Evolutionary conservation across 179 eudicot genomes (phyloP).

Genomic region (Amaranthus tricolor): DNA sequence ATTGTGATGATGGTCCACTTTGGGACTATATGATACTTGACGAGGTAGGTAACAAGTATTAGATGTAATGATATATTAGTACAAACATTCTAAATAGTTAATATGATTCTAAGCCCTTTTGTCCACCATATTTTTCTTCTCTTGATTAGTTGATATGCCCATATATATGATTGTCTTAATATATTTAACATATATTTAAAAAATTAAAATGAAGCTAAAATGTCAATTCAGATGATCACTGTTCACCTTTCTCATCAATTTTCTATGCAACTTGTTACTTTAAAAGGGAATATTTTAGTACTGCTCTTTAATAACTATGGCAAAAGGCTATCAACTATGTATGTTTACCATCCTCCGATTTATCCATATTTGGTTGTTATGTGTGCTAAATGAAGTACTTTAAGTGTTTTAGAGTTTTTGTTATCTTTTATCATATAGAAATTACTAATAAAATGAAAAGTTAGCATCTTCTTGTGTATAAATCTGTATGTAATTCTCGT

Average conservation of each 20-base stretch:
- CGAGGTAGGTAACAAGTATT: conserved; percentile 50
- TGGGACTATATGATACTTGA: conserved; percentile 99
- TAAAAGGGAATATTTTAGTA: not conserved
- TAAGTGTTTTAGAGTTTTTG: not conserved
- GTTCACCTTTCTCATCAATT: not conserved
- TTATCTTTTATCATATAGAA: not conserved
- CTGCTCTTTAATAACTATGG: not conserved
- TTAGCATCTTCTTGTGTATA: not conserved
- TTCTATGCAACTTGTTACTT: not conserved
- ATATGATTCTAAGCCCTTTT: not conserved
- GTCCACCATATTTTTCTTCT: not conserved
- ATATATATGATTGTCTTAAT: not conserved
- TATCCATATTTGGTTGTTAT: not conserved
- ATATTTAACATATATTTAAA: not conserved
- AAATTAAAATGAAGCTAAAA: not conserved
- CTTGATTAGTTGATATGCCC: not conserved
- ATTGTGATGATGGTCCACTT: conserved; percentile 53
- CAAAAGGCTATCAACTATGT: not conserved
- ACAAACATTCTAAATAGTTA: not conserved
- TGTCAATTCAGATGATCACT: not conserved
- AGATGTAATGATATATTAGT: not conserved
- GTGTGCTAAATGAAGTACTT: not conserved
- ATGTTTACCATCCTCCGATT: not conserved
- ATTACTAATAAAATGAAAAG: not conserved
- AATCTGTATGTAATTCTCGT: not conserved